phyloP scores from a whole-genome alignment of 306 rosid genomes.

The Parietaria judaica region DNA sequence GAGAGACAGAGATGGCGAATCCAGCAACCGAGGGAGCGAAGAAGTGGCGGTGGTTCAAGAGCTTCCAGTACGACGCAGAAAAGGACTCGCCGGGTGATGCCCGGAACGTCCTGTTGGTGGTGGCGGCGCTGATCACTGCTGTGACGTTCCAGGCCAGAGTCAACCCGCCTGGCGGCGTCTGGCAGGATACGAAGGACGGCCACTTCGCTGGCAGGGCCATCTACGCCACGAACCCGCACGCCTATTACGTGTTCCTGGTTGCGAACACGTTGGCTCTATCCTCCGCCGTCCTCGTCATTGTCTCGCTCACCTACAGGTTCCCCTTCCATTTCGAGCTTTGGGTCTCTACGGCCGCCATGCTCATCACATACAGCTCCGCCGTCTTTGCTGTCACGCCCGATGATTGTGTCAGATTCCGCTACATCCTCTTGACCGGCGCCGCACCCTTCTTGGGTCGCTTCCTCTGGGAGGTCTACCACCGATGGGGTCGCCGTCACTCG shows the following conservation, averaged over 20 bases:
- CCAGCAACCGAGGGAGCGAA: neutral
- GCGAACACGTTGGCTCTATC: conserved; percentile 30
- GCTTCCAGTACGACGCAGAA: conserved; percentile 8
- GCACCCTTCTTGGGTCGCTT: neutral
- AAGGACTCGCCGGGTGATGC: conserved; percentile 13
- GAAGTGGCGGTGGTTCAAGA: conserved; percentile 1
- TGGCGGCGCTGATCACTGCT: conserved; percentile 23
- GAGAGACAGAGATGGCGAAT: neutral
- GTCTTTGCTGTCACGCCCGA: conserved; percentile 25
- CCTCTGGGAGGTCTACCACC: neutral
- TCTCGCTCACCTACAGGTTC: conserved; percentile 18
- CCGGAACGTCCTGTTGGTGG: conserved; percentile 13
- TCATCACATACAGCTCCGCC: conserved; percentile 22
- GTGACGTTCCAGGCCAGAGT: conserved; percentile 28
- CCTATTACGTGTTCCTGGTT: conserved; percentile 25
- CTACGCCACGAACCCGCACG: neutral
- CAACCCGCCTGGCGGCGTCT: conserved; percentile 21
- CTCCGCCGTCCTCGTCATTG: conserved; percentile 19
- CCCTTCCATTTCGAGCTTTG: conserved; percentile 22
- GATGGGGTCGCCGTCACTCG: too few species aligned
- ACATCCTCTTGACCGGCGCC: conserved; percentile 12
- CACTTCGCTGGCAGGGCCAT: conserved; percentile 22
- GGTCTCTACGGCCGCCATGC: conserved; percentile 23
- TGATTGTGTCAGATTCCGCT: conserved; percentile 12
- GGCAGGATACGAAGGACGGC: conserved; percentile 18